A percentile compares a stretch with the other conserved stretches of the same genome.
phyloP scores from a whole-genome alignment of 805 yeast genomes.

The Candida nonsorbophila region DNA sequence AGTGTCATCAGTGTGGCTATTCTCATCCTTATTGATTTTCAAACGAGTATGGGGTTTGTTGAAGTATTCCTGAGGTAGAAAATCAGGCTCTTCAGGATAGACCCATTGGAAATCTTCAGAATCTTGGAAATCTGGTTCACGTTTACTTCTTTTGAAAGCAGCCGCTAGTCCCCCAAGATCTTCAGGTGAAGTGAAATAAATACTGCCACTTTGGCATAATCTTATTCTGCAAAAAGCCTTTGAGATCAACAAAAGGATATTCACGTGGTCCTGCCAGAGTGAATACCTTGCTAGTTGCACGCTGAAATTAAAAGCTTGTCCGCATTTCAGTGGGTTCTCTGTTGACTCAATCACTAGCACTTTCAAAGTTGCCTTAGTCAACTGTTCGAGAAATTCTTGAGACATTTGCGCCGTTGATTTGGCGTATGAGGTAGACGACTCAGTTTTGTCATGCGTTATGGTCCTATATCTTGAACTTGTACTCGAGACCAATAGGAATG shows the following conservation, averaged over 20 bases:
- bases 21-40: slow-evolving; percentile 14
- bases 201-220: slow-evolving; percentile 34
- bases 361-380: slow-evolving; percentile 20
- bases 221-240: slow-evolving; percentile 54
- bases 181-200: slow-evolving; percentile 47
- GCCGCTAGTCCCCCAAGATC: slow-evolving; percentile 67
- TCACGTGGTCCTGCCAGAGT: slow-evolving; percentile 25
- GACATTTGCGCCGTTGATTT: too few species aligned
- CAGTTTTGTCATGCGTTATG: too few species aligned
- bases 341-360: slow-evolving; percentile 19
- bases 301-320: slow-evolving; percentile 22
- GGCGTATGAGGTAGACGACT: too few species aligned
- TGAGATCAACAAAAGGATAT: slow-evolving; percentile 41
- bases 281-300: slow-evolving; percentile 31
- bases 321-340: slow-evolving; percentile 20
- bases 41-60: slow-evolving; percentile 32
- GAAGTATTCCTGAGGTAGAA: slow-evolving; percentile 41
- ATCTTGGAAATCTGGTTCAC: slow-evolving; percentile 16
- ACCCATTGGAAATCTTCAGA: slow-evolving; percentile 40
- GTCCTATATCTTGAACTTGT: too few species aligned
- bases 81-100: slow-evolving; percentile 53
- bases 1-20: slow-evolving; percentile 7
- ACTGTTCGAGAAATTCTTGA: slow-evolving; percentile 7
- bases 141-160: slow-evolving; percentile 47
- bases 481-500: too few species aligned